A percentile compares a stretch with the other conserved stretches of the same genome.
These are phyloP conservation scores for Aspergillus ochraceoroseus DNA, from an alignment of 2,329 filamentous ascomycete genomes.

Conservation along the genomic window DNA sequence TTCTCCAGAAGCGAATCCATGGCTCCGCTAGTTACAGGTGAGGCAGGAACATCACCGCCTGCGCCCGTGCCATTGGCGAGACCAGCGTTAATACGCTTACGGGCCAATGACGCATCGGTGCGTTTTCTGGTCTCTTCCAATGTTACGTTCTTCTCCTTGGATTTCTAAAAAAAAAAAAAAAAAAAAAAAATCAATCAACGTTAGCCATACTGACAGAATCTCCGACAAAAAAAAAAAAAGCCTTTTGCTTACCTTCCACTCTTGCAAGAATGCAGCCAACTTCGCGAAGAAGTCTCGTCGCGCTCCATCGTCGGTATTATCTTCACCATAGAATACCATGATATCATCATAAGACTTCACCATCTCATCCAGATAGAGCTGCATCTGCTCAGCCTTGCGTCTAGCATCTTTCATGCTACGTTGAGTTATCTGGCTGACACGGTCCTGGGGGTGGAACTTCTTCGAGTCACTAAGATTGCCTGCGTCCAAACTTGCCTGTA, in stretches of 20 bases:
- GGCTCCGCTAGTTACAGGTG: constrained; percentile 72
- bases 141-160: constrained; percentile 80
- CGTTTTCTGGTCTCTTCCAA: constrained; percentile 77
- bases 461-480: constrained; percentile 94
- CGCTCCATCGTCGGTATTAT: constrained; percentile 85
- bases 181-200: constrained; percentile 7
- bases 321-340: constrained; percentile 94
- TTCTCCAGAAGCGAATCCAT: constrained; percentile 97
- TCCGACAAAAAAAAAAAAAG: constrained; percentile 8
- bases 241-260: constrained; percentile 68
- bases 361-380: constrained; percentile 91
- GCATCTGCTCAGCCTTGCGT: constrained; percentile 92
- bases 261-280: constrained; percentile 78
- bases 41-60: constrained; percentile 50
- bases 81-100: constrained; percentile 65
- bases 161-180: constrained; percentile 63
- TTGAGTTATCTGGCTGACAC: constrained; percentile 85
- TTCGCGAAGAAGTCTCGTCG: constrained; percentile 93
- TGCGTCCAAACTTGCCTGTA: constrained; percentile 84
- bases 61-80: constrained; percentile 55
- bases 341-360: constrained; percentile 86
- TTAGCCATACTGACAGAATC: constrained; percentile 10
- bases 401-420: constrained; percentile 94
- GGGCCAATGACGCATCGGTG: constrained; percentile 88
- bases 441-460: constrained; percentile 96